Evolutionary conservation across 129 eudicot species (phyloP), one percentile per base, ranked within the genome.

Genomic region (Centrapalus pauciflorus): DNA sequence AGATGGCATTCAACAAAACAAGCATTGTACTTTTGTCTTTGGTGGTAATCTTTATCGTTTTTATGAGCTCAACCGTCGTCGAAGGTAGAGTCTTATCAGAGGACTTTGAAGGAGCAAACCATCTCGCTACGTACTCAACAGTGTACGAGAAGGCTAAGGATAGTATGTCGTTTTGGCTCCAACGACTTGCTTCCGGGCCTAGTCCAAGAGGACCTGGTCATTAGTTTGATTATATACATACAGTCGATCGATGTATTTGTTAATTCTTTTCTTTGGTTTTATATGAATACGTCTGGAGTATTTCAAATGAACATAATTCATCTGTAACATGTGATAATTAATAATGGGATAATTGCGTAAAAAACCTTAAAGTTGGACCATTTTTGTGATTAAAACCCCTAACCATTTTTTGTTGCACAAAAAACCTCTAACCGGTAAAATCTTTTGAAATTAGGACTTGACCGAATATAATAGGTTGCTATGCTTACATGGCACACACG

Each of bases 161-260:
- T 14, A 20, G 37, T 14, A 32, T 67, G 72, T n/a, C 60, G 5
- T 50, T 24, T 49, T 67, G 72, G 72, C 61, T 67, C 9, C 37
- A 29, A 58, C 19, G 7, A 14, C 38, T 67, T 2, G 61, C 61
- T 7, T 67, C 72, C 9, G 72, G 72, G 14, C 72, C 72, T 51
- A 67, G 72, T 32, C 72, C 72, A 0, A 67, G 16, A 67, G 72
- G 72, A n/a, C 72, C 61, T 1, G 72, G 72, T 50, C 72, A 67
- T 61, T 67, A 65, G 23, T 24, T 48, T 48, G 9, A 4, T 48
- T 48, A 48, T 3, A 46, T 6, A 11, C 3, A 46, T 46, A n/a
- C n/a, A 23, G 19, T 43, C 19, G 21, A 2, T n/a, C 50, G 21
- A n/a, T 43, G 14, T n/a, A 20, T 43, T 43, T 0, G 7, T 14